A percentile compares a stretch with the other conserved stretches of the same genome.
Evolutionary conservation across 2,329 filamentous ascomycete species (phyloP).

Genomic region (Delphinella strobiligena): DNA sequence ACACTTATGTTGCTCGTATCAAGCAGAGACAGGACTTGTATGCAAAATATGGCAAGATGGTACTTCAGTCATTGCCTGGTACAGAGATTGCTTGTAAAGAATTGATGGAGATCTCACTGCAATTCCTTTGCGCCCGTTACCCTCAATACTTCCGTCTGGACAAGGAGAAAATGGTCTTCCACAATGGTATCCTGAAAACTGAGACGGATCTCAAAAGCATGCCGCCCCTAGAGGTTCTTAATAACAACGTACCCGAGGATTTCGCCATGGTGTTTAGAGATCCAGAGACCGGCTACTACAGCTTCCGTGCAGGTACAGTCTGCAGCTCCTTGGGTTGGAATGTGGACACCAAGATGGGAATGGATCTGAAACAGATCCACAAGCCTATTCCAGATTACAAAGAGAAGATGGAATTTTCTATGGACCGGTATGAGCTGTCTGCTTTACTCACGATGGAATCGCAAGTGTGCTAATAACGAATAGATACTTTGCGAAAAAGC

Average conservation of each 20-base stretch:
- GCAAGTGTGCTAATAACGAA: constrained; percentile 1
- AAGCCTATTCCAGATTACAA: constrained; percentile 67
- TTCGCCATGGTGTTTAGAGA: constrained; percentile 67
- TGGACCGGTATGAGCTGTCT: constrained; percentile 53
- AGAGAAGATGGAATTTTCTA: constrained; percentile 76
- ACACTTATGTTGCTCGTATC: constrained; percentile 56
- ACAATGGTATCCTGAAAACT: constrained; percentile 57
- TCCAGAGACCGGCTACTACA: constrained; percentile 58
- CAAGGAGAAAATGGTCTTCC: constrained; percentile 42
- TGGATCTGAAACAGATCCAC: constrained; percentile 61
- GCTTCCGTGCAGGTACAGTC: constrained; percentile 62
- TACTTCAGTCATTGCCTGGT: constrained; percentile 59
- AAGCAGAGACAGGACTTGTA: constrained; percentile 56
- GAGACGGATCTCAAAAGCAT: constrained; percentile 48
- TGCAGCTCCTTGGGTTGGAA: constrained; percentile 77
- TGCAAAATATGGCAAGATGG: constrained; percentile 46
- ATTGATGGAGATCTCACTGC: constrained; percentile 73
- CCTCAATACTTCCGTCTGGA: constrained; percentile 59
- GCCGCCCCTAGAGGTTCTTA: constrained; percentile 56
- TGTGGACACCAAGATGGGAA: constrained; percentile 59
- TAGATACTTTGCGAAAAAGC: constrained; percentile 72
- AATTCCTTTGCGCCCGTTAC: constrained; percentile 69
- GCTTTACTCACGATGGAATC: neutral
- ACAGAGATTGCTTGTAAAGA: constrained; percentile 73
- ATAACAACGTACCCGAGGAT: constrained; percentile 74